Conservation (phyloP, 768 basidiomycete species). For the Lactarius hengduanensis region DNA sequence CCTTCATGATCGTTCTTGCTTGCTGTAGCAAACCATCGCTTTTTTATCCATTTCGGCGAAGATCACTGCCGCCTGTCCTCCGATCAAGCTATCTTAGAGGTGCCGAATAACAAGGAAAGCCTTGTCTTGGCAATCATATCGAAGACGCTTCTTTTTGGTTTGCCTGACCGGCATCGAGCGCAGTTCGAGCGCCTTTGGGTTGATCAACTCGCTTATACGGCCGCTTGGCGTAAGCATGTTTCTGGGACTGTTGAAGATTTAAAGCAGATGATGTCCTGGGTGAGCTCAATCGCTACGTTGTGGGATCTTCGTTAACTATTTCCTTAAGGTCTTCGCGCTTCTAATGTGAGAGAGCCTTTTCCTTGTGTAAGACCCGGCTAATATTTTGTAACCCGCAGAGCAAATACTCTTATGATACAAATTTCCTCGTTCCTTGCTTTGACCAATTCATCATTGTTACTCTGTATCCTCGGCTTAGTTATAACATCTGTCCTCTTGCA, state of each 20-base stretch:
- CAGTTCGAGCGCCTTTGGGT: neutral
- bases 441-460: conserved; percentile 9
- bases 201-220: conserved; percentile 1
- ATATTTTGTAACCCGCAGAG: neutral
- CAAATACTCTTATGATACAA: conserved; percentile 12
- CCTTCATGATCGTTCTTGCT: neutral
- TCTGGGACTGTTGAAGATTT: neutral
- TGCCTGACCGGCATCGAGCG: neutral
- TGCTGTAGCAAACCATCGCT: neutral
- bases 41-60: neutral
- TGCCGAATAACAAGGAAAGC: neutral
- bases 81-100: neutral
- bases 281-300: neutral
- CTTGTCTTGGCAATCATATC: neutral
- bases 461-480: conserved; percentile 6
- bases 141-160: neutral
- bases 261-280: neutral
- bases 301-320: neutral
- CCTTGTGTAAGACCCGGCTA: neutral
- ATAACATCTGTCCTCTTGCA: neutral
- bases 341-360: neutral
- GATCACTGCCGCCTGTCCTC: conserved; percentile 7
- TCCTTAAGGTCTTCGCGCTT: neutral
- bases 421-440: neutral
- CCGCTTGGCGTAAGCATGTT: neutral